Evolutionary conservation across 495 filamentous ascomycete species (phyloP), one percentile per base, ranked within the genome.

Genomic region (Penicillium mononematosum): DNA sequence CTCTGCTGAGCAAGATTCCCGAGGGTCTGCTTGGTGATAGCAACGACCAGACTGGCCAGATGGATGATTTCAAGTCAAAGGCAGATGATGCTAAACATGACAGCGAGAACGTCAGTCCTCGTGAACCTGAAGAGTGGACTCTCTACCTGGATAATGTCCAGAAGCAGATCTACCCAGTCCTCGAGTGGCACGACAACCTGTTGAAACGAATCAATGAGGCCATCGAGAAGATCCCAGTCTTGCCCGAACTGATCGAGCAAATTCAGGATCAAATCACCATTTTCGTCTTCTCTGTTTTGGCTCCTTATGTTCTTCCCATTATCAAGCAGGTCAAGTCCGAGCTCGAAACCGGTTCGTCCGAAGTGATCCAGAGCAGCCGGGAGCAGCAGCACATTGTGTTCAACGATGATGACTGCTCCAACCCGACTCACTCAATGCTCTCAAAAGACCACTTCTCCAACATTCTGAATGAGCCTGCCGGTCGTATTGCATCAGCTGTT

Each of bases 361-460:
- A 95, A 67, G 85, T 96, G 58, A 96, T 96, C 55, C 80, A 88
- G 58, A 87, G 82, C 69, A 89, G 87, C 67, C 81, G 85, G 66
- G 82, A 88, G 41, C 84, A 91, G 69, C 92, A 96, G 70, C 83
- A 86, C 59, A 81, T 91, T 51, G 90, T 96, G 27, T 96, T 95
- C 71, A 64, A 87, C n/a, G 85, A 96, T 60, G 85, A 92, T 59
- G 44, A 75, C 38, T 87, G 70, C 48, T 82, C 83, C 20, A 86
- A 96, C 65, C 92, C 92, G 8, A 96, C 92, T 10, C 92, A 96
- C 70, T 92, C 88, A n/a, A 96, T 96, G 92, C 81, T 96, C 19
- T 89, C 89, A 43, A 96, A 96, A 77, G 92, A 96, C 63, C 91
- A 96, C 67, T 96, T 95, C 69, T 86, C 86, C 45, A 91, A 91